phyloP scores from a whole-genome alignment of 345 rosid genomes.

The Moricandia moricandioides region DNA sequence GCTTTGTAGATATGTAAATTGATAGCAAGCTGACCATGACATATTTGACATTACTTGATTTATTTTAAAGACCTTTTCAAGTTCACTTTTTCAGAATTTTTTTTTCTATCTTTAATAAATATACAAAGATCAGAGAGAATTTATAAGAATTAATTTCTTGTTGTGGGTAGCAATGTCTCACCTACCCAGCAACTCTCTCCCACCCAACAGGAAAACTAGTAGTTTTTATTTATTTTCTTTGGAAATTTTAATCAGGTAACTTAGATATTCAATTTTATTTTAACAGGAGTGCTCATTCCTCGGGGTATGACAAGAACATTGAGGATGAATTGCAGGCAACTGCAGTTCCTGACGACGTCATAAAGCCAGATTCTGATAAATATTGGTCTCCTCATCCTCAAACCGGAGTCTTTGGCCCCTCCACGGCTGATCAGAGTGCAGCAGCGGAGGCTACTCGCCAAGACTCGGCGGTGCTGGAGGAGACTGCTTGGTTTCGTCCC shows the following conservation, averaged over 20 bases:
- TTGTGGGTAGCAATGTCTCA: slow-evolving; percentile 11
- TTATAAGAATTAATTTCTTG: not conserved
- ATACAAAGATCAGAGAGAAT: not conserved
- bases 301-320: slow-evolving; percentile 79
- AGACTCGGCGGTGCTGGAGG: slow-evolving; percentile 54
- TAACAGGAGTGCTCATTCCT: slow-evolving; percentile 51
- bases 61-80: not conserved
- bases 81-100: not conserved
- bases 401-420: slow-evolving; percentile 91
- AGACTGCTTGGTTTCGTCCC: slow-evolving; percentile 95
- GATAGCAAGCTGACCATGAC: slow-evolving; percentile 16
- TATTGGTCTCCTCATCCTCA: slow-evolving; percentile 96
- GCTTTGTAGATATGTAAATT: not conserved
- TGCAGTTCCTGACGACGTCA: slow-evolving; percentile 68
- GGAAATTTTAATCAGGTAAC: not conserved
- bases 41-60: slow-evolving; percentile 20
- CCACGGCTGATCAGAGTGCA: slow-evolving; percentile 33
- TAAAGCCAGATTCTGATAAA: slow-evolving; percentile 59
- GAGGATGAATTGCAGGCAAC: slow-evolving; percentile 57
- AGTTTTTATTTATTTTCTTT: not conserved
- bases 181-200: slow-evolving; percentile 20
- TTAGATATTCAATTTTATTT: not conserved
- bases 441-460: slow-evolving; percentile 23
- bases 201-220: slow-evolving; percentile 15
- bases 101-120: slow-evolving; percentile 18